phyloP scores from a whole-genome alignment of 2,329 filamentous ascomycete genomes.

The Scytalidium sp. region DNA sequence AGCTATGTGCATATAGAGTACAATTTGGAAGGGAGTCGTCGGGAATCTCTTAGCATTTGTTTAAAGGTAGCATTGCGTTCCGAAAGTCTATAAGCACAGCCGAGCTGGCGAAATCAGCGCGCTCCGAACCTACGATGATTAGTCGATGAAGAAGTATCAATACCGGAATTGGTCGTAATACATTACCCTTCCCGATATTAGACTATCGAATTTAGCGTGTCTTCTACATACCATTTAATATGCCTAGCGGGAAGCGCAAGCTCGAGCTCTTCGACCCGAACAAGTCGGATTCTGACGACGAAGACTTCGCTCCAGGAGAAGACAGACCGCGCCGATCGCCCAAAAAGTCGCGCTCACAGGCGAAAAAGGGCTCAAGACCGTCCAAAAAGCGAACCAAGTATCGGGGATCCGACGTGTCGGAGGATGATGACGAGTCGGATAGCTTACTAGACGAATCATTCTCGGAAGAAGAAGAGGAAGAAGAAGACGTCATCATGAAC shows the following conservation, averaged over 20 bases:
- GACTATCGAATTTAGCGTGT: neutral
- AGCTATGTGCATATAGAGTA: neutral
- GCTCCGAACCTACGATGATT: neutral
- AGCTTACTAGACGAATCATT: constrained; percentile 49
- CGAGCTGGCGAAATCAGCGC: neutral
- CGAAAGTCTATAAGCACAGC: neutral
- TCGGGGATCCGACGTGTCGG: constrained; percentile 59
- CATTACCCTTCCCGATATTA: neutral
- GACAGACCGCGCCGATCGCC: constrained; percentile 42
- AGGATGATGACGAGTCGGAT: constrained; percentile 53
- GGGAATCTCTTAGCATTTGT: neutral
- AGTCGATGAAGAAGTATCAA: neutral
- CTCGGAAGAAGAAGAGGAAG: constrained; percentile 37
- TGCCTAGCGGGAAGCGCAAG: constrained; percentile 43
- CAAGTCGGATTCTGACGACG: constrained; percentile 63
- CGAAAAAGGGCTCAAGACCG: constrained; percentile 23
- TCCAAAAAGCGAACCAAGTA: constrained; percentile 44
- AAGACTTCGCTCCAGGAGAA: constrained; percentile 59
- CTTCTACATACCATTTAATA: constrained; percentile 7
- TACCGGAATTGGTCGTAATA: neutral
- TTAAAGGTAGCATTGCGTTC: neutral
- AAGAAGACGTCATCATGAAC: constrained; percentile 39
- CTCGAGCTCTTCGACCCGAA: constrained; percentile 63
- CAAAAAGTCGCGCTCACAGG: constrained; percentile 32
- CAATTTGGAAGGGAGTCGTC: neutral